phyloP scores from a whole-genome alignment of 257 asterid genomes.

The Solanum sejunctum region DNA sequence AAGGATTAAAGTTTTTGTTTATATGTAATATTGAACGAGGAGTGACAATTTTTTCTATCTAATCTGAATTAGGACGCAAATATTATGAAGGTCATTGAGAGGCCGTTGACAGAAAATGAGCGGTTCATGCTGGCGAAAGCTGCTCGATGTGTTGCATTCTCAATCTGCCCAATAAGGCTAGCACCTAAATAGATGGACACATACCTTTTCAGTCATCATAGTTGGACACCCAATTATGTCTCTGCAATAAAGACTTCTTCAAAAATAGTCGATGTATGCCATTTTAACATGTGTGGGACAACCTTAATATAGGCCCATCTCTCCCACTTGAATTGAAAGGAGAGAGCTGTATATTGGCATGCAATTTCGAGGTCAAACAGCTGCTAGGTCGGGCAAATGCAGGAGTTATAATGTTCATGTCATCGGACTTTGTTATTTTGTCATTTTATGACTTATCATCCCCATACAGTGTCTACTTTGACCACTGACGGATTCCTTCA shows the following conservation, averaged over 20 bases:
- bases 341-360: not conserved
- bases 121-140: constrained; percentile 97
- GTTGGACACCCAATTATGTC: not conserved
- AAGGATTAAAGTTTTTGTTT: not conserved
- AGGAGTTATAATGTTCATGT: not conserved
- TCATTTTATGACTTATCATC: not conserved
- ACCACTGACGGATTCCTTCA: not conserved
- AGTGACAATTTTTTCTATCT: not conserved
- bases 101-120: constrained; percentile 90
- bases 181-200: constrained; percentile 46
- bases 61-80: constrained; percentile 58
- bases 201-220: not conserved
- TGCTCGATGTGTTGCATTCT: constrained; percentile 86
- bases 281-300: not conserved
- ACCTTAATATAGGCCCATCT: not conserved
- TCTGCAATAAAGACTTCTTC: not conserved
- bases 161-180: constrained; percentile 71
- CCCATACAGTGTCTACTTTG: not conserved
- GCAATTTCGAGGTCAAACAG: not conserved
- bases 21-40: not conserved
- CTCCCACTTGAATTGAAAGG: not conserved
- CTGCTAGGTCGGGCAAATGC: not conserved
- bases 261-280: not conserved
- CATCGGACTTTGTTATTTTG: not conserved
- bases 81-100: constrained; percentile 87